phyloP scores from a whole-genome alignment of 139 green algal genomes.

The Chlorella sp. region DNA sequence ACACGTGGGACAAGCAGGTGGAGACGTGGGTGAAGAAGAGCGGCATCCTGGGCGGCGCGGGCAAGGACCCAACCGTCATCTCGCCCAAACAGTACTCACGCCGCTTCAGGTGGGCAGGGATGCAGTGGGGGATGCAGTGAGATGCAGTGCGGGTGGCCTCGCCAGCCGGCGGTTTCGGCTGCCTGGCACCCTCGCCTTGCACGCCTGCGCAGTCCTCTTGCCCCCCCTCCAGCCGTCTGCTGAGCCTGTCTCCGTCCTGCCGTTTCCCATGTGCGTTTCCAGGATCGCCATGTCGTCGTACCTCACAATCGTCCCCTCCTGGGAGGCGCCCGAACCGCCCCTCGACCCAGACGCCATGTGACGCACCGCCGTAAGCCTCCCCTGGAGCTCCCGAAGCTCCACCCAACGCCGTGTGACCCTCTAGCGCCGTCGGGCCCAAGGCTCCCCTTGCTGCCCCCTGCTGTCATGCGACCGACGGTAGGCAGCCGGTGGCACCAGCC shows the following conservation, averaged over 20 bases:
- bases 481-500: too few relatives aligned
- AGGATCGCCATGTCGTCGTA: constrained; percentile 64
- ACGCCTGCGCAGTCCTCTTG: not conserved
- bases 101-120: constrained; percentile 71
- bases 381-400: too few relatives aligned
- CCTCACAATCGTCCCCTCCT: constrained; percentile 80
- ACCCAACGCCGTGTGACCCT: too few relatives aligned
- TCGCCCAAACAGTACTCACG: constrained; percentile 94
- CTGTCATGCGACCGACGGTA: too few relatives aligned
- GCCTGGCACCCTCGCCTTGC: too few relatives aligned
- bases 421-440: too few relatives aligned
- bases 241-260: too few relatives aligned
- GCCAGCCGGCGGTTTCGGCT: too few relatives aligned
- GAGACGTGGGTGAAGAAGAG: constrained; percentile 97
- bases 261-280: too few relatives aligned
- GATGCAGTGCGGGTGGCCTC: not conserved
- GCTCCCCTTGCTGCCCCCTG: too few relatives aligned
- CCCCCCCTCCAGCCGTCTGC: not conserved
- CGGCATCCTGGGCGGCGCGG: constrained; percentile 85
- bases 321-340: constrained; percentile 47
- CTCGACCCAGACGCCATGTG: constrained; percentile 57
- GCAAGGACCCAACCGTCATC: constrained; percentile 92
- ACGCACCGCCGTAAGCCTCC: too few relatives aligned
- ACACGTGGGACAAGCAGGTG: constrained; percentile 98
- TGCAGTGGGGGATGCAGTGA: not conserved